These are phyloP conservation scores for Cyclotella cryptica DNA, from an alignment of 108 stramenopile genomes.

Conservation along the genomic window DNA sequence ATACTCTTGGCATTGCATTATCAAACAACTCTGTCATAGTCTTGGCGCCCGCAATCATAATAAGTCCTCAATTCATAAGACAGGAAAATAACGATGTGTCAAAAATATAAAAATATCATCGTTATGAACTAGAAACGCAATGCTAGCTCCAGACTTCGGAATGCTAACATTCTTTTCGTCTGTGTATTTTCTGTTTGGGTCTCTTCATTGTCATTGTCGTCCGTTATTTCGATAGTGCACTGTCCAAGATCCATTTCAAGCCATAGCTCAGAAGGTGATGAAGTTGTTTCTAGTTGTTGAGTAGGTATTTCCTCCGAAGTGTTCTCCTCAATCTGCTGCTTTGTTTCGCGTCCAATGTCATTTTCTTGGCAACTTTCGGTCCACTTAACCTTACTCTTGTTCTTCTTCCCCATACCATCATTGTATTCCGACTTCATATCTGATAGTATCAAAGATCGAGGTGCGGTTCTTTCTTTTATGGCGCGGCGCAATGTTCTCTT, in stretches of 20 bases:
- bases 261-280: slow-evolving; percentile 16
- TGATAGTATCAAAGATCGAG: slow-evolving; percentile 18
- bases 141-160: slow-evolving; percentile 51
- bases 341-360: not conserved
- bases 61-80: no score
- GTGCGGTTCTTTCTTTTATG: slow-evolving; percentile 34
- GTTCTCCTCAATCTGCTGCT: not conserved
- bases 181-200: not conserved
- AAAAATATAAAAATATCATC: not conserved
- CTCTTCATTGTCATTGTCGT: not conserved
- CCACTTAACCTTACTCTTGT: slow-evolving; percentile 33
- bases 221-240: slow-evolving; percentile 32
- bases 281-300: not conserved
- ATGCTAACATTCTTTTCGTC: slow-evolving; percentile 34
- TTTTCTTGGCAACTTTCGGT: slow-evolving; percentile 11
- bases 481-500: slow-evolving; percentile 29
- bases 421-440: slow-evolving; percentile 28
- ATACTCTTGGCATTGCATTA: no score
- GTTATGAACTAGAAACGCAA: not conserved
- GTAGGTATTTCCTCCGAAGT: not conserved
- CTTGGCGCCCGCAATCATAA: no score
- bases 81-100: not conserved
- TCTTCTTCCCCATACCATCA: slow-evolving; percentile 5
- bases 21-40: no score
- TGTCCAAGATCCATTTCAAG: slow-evolving; percentile 53